Evolutionary conservation across 1,284 basidiomycete genomes (phyloP), one percentile per base, ranked within the genome.

Genomic region (Malassezia arunalokei): DNA sequence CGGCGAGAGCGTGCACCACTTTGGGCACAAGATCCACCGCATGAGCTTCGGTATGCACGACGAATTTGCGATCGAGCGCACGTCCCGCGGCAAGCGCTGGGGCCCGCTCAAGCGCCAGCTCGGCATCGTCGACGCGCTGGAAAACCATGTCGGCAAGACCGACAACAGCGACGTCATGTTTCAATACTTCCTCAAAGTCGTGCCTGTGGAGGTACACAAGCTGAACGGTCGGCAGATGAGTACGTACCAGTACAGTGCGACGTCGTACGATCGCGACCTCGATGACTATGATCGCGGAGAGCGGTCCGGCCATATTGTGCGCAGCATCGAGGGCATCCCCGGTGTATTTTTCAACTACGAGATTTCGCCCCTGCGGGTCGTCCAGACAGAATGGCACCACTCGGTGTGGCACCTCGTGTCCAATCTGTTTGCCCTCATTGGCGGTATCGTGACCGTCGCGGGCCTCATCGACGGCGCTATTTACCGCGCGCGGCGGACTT

Each of bases 331-430:
- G 40, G 91, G 91, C 27, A 71, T 76, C 0, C 76, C 76, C 0
- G 75, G 71, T 35, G 52, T 73, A 29, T 69, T 60, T 11, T 43
- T 57, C 81, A 95, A 91, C 54, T 73, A 71, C 58, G 94, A 99
- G 73, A 96, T 98, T 44, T 64, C 63, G 31, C 63, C 68, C 11
- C 60, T 73, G 47, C 65, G 66, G 47, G 64, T 63, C 32, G 60
- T 71, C 12, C 63, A 66, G 42, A 53, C 54, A 2, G 64, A 73
- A 45, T 84, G 80, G 37, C 81, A 89, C 52, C 88, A 94, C 75
- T 87, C 87, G 1, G 91, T 98, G 72, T 89, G 91, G 6, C 94
- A 96, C 76, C 96, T 98, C 79, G 76, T 96, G 37, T 92, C 91
- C 17, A 65, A 62, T 32, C 60, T 65, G 17, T 96, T 91, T 68